Conservation (phyloP, 1,284 basidiomycete species). For the Cutaneotrichosporon curvatum region DNA sequence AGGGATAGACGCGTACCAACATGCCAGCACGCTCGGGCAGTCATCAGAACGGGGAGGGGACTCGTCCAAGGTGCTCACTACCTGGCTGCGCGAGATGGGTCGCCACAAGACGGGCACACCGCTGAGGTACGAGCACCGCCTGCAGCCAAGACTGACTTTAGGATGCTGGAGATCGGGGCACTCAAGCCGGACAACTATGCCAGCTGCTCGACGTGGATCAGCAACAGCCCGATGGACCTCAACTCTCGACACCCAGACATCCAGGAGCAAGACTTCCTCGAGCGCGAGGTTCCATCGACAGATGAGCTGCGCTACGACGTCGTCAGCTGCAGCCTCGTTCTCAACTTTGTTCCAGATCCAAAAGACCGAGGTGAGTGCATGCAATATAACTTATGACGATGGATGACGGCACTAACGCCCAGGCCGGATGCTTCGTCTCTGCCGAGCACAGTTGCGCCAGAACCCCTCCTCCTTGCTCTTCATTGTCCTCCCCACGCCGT, state of each 20-base stretch:
- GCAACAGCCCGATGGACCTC: constrained; percentile 67
- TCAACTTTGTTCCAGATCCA: constrained; percentile 77
- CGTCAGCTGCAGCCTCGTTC: constrained; percentile 72
- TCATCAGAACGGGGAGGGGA: constrained; percentile 72
- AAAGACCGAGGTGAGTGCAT: constrained; percentile 58
- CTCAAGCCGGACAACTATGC: constrained; percentile 72
- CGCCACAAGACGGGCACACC: background rate
- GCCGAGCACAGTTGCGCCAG: constrained; percentile 55
- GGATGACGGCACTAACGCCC: too few relatives aligned
- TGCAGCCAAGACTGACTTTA: constrained; percentile 30
- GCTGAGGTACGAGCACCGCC: background rate
- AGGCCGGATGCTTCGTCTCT: constrained; percentile 69
- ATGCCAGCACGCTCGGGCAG: constrained; percentile 72
- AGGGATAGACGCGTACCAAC: constrained; percentile 69
- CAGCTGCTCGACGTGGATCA: constrained; percentile 61
- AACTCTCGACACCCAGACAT: constrained; percentile 71
- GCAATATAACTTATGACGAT: background rate
- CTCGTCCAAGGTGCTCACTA: constrained; percentile 66
- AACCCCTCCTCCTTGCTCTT: constrained; percentile 57
- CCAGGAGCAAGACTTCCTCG: constrained; percentile 69
- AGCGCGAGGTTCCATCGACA: constrained; percentile 36
- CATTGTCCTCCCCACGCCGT: constrained; percentile 71
- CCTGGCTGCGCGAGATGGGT: constrained; percentile 60
- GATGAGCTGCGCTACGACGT: constrained; percentile 59
- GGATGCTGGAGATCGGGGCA: constrained; percentile 78